Evolutionary conservation across 2,329 filamentous ascomycete genomes (phyloP).

Genomic region (Eutypella sp.): DNA sequence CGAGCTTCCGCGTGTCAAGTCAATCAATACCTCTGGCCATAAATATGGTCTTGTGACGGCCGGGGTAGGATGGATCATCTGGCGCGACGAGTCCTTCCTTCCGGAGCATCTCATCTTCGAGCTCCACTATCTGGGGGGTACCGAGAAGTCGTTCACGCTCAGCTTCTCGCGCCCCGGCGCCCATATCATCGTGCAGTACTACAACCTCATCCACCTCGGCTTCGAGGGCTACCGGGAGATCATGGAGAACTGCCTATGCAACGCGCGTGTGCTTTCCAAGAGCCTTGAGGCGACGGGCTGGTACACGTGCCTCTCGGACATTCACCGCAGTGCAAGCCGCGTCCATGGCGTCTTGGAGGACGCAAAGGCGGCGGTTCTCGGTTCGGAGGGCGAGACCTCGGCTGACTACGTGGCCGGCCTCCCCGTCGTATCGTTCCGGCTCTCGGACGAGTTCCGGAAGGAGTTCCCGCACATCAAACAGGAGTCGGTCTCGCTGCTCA

Average conservation of each 20-base stretch:
- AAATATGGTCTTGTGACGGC: constrained; percentile 56
- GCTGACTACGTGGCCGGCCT: constrained; percentile 60
- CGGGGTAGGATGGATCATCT: constrained; percentile 67
- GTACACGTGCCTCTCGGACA: constrained; percentile 61
- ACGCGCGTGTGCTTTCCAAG: constrained; percentile 59
- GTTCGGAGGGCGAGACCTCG: constrained; percentile 42
- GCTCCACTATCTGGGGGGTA: constrained; percentile 66
- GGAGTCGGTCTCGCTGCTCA: constrained; percentile 55
- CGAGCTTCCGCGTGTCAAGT: constrained; percentile 55
- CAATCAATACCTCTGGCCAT: constrained; percentile 61
- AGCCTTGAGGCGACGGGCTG: constrained; percentile 61
- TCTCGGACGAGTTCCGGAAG: constrained; percentile 56
- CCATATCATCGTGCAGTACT: constrained; percentile 68
- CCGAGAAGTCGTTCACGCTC: constrained; percentile 64
- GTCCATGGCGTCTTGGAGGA: constrained; percentile 23
- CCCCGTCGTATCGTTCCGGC: constrained; percentile 63
- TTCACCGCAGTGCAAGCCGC: constrained; percentile 52
- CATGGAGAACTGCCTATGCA: constrained; percentile 63
- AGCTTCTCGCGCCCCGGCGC: constrained; percentile 69
- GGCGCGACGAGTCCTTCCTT: constrained; percentile 59
- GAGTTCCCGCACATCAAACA: constrained; percentile 61
- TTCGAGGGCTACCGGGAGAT: constrained; percentile 58
- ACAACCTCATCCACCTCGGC: constrained; percentile 66
- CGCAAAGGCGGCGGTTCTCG: constrained; percentile 35
- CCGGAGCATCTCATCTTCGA: constrained; percentile 67